Evolutionary conservation across 805 yeast species (phyloP), one percentile per base, ranked within the genome.

Genomic region (Teunomyces panamensis): DNA sequence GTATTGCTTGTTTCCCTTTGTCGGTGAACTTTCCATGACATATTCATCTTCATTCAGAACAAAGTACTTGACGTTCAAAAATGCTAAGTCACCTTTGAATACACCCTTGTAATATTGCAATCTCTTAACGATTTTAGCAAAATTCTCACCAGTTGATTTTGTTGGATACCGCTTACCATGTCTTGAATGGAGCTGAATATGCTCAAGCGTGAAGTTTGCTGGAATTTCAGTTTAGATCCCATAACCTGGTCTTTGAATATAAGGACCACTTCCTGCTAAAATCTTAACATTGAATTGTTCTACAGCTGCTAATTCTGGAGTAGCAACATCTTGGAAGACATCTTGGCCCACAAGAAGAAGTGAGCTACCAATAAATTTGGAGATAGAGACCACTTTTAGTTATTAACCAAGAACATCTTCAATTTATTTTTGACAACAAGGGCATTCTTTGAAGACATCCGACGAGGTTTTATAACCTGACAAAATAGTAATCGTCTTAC

Each of bases 141-240:
- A 59, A 8, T 37, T 20, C 36, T 54, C 56, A 7, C 75, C 75
- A 27, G 50, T 56, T 26, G 60, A 49, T 29, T 53, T 56, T n/a
- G 72, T 61, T 6, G 76, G 73, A 58, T 73, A 86, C 53, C 96
- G 71, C 63, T 87, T 94, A 16, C 92, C 95, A 59, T 89, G 95
- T 58, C 96, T 77, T 55, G 83, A 81, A 44, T 85, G 66, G 17
- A 86, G 65, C 54, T 85, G 89, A 8, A 85, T 88, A 63, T 86
- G 92, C 55, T 79, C 80, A 47, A 83, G 69, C 5, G 64, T 56
- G 63, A 87, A 83, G 39, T 69, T 69, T 7, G 63, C 68, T 48
- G 65, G 65, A 24, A 60, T 52, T 32, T 54, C 64, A 16, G 65
- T 53, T n/a, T 56, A 53, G 26, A 60, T 60, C 1, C 65, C 65